A percentile compares a stretch with the other conserved stretches of the same genome.
These are phyloP conservation scores for Hyaloraphidium curvatum DNA, from an alignment of 192 early-diverging fungal species.

Conservation along the genomic window DNA sequence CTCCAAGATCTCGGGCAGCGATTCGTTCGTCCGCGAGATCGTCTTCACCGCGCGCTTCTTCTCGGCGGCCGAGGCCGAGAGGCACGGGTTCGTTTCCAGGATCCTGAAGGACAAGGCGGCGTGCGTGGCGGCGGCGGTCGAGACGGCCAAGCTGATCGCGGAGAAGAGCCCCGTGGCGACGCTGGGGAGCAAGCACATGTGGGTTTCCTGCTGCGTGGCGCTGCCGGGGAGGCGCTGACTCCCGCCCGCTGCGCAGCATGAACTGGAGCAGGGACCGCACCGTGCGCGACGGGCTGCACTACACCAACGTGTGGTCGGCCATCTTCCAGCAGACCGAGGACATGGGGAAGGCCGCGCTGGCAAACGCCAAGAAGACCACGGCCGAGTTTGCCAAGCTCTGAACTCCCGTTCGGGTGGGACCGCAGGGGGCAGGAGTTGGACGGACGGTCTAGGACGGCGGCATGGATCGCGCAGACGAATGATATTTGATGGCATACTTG, in stretches of 20 bases:
- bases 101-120: conserved; percentile 22
- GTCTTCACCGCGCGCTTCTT: conserved; percentile 67
- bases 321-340: background rate
- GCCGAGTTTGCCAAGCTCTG: background rate
- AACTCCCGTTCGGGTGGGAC: too few relatives aligned
- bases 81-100: conserved; percentile 36
- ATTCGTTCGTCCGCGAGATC: conserved; percentile 38
- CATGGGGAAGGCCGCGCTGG: background rate
- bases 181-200: conserved; percentile 56
- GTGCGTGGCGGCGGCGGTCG: conserved; percentile 21
- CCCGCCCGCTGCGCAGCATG: conserved; percentile 36
- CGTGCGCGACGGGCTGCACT: background rate
- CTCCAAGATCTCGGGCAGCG: conserved; percentile 35
- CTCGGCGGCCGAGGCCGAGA: conserved; percentile 35
- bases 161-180: conserved; percentile 75
- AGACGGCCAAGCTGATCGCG: conserved; percentile 55
- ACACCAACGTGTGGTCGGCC: background rate
- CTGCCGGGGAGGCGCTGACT: conserved; percentile 48
- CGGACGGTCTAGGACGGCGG: too few relatives aligned
- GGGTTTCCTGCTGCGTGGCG: background rate
- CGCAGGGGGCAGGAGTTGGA: too few relatives aligned
- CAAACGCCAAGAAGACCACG: background rate
- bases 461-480: too few relatives aligned
- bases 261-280: background rate
- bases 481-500: too few relatives aligned